phyloP scores from a whole-genome alignment of 352 stramenopile genomes.

The Pelagophyceae sp. region DNA sequence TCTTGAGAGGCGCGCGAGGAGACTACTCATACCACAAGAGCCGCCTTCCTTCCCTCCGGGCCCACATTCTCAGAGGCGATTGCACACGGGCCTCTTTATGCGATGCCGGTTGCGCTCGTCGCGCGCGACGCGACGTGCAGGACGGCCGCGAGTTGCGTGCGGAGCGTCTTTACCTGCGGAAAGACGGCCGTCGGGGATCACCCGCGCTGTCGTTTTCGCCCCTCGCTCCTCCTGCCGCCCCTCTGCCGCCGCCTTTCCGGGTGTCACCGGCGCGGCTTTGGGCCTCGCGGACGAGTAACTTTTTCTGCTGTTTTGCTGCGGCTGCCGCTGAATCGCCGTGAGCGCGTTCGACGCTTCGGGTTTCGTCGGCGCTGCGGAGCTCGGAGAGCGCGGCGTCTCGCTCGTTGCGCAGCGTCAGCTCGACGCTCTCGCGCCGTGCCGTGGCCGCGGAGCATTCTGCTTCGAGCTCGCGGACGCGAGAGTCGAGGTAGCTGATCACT shows the following conservation, averaged over 20 bases:
- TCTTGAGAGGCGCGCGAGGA: too few relatives aligned
- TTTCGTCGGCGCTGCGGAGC: neutral
- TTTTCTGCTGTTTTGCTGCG: neutral
- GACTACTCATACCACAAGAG: too few relatives aligned
- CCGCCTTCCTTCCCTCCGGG: too few relatives aligned
- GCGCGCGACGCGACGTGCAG: neutral
- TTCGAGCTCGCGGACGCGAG: neutral
- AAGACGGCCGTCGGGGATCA: too few relatives aligned
- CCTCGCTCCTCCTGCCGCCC: too few relatives aligned
- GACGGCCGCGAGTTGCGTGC: neutral
- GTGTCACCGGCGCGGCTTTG: too few relatives aligned
- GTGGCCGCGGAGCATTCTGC: neutral
- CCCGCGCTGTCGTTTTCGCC: too few relatives aligned
- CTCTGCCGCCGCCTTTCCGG: too few relatives aligned
- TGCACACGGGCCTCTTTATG: too few relatives aligned
- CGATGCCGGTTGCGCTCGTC: too few relatives aligned
- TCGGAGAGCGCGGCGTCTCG: neutral
- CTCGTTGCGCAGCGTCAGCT: neutral
- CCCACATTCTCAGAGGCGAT: too few relatives aligned
- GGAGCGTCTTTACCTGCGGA: slow-evolving; percentile 14
- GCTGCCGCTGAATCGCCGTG: neutral
- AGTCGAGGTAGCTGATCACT: slow-evolving; percentile 10
- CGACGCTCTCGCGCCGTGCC: neutral
- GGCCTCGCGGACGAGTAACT: slow-evolving; percentile 4
- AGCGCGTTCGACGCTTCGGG: neutral